phyloP scores from a whole-genome alignment of 1,284 basidiomycete species.

The Neolentinus lepideus region DNA sequence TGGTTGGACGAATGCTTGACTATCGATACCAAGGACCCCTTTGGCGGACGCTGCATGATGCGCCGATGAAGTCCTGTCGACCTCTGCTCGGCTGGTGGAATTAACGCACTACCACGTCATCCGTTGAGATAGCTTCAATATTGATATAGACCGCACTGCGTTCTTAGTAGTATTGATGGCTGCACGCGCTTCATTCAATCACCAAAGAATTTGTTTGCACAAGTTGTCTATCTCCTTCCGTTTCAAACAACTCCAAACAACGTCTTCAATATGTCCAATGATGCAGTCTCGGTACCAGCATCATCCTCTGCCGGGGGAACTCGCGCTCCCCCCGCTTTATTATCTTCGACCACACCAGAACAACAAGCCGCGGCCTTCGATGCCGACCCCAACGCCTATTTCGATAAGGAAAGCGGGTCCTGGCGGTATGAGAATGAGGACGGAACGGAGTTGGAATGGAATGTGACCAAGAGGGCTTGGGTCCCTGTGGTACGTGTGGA shows the following conservation, averaged over 20 bases:
- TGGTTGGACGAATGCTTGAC: too few species aligned
- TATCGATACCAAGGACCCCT: too few species aligned
- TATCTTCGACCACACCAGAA: neutral
- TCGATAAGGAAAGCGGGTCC: conserved; percentile 66
- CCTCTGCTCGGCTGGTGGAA: too few species aligned
- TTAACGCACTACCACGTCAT: too few species aligned
- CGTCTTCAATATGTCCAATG: neutral
- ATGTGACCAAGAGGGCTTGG: conserved; percentile 69
- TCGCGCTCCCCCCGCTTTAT: neutral
- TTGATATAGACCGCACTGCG: too few species aligned
- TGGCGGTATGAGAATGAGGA: conserved; percentile 91
- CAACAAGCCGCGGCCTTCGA: conserved; percentile 1
- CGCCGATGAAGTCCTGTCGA: too few species aligned
- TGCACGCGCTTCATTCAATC: too few species aligned
- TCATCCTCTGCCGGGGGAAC: neutral
- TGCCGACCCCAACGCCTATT: conserved; percentile 76
- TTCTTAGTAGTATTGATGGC: too few species aligned
- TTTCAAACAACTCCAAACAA: conserved; percentile 1
- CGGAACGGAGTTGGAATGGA: conserved; percentile 86
- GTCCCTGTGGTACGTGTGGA: conserved; percentile 63
- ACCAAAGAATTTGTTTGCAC: neutral
- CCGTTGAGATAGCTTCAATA: too few species aligned
- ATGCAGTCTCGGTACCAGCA: too few species aligned
- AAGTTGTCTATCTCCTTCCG: neutral
- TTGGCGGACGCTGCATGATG: too few species aligned